These are phyloP conservation scores for Ceratocystis papillata DNA, from an alignment of 2,329 filamentous ascomycete species.

Conservation along the genomic window DNA sequence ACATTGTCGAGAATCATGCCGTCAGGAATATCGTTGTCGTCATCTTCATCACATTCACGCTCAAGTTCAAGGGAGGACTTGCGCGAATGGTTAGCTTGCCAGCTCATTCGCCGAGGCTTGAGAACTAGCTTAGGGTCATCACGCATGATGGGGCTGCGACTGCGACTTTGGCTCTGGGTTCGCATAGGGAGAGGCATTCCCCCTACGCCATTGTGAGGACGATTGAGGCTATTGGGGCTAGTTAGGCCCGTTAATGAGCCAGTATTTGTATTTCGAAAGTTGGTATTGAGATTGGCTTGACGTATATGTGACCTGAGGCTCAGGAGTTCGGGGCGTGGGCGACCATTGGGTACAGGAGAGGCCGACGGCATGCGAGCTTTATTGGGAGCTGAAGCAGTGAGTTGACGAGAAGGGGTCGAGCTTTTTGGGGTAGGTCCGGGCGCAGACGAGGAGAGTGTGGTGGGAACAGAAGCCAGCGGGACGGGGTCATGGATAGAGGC, in stretches of 20 bases:
- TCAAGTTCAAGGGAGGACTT: slow-evolving; percentile 63
- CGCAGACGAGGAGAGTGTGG: slow-evolving; percentile 12
- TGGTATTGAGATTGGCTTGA: slow-evolving; percentile 36
- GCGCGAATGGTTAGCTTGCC: slow-evolving; percentile 54
- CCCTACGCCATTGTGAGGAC: slow-evolving; percentile 20
- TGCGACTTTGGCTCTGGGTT: slow-evolving; percentile 31
- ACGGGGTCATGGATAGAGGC: slow-evolving; percentile 29
- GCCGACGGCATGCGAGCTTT: slow-evolving; percentile 29
- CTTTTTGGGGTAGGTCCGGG: slow-evolving; percentile 19
- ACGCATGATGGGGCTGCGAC: slow-evolving; percentile 42
- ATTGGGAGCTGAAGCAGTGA: slow-evolving; percentile 18
- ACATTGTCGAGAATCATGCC: slow-evolving; percentile 72
- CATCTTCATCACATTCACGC: slow-evolving; percentile 63
- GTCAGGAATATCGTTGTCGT: slow-evolving; percentile 66
- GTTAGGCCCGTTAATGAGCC: slow-evolving; percentile 30
- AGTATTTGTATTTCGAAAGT: slow-evolving; percentile 43
- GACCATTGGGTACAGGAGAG: slow-evolving; percentile 28
- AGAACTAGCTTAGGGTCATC: slow-evolving; percentile 34
- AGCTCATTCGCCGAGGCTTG: slow-evolving; percentile 51
- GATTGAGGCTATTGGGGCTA: slow-evolving; percentile 14
- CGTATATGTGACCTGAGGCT: slow-evolving; percentile 39
- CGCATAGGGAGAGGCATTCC: slow-evolving; percentile 23
- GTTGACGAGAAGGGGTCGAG: slow-evolving; percentile 18
- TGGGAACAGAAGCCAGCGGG: slow-evolving; percentile 27
- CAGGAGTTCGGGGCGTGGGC: slow-evolving; percentile 31